These are phyloP conservation scores for Citrus cavaleriei DNA, from an alignment of 345 rosid genomes.

Conservation along the genomic window DNA sequence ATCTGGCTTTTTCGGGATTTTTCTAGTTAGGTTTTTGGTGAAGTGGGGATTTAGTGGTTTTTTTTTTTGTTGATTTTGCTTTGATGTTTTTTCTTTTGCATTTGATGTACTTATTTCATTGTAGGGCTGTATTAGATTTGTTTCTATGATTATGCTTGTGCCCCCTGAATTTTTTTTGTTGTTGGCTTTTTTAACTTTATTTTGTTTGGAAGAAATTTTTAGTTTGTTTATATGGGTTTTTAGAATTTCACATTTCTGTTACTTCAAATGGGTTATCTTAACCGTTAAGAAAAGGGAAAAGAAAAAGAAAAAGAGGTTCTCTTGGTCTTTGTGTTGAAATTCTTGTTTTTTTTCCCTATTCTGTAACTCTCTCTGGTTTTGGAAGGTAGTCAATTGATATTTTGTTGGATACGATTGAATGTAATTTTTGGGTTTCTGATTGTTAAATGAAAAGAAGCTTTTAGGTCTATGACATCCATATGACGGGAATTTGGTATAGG, in stretches of 20 bases:
- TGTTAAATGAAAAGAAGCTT: background rate
- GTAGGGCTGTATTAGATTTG: conserved; percentile 10
- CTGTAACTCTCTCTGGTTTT: background rate
- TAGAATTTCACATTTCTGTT: background rate
- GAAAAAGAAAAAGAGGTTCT: background rate
- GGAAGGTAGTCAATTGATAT: background rate
- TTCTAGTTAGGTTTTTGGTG: background rate
- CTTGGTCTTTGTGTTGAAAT: background rate
- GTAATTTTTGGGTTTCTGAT: background rate
- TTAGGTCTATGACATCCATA: background rate
- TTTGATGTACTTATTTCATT: background rate
- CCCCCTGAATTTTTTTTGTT: background rate
- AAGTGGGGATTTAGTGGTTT: conserved; percentile 18
- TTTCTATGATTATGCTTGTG: background rate
- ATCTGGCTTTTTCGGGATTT: conserved; percentile 19
- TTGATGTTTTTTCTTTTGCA: conserved; percentile 2
- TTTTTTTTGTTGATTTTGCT: conserved; percentile 23
- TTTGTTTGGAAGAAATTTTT: background rate
- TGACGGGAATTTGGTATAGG: background rate
- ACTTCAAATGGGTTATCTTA: background rate
- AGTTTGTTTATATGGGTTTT: background rate
- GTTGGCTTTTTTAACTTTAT: background rate
- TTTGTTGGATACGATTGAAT: background rate
- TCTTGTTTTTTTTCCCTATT: background rate
- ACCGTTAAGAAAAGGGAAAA: no score